A percentile compares a stretch with the other conserved stretches of the same genome.
Conservation (phyloP, 306 rosid species). For the Quercus gilva region DNA sequence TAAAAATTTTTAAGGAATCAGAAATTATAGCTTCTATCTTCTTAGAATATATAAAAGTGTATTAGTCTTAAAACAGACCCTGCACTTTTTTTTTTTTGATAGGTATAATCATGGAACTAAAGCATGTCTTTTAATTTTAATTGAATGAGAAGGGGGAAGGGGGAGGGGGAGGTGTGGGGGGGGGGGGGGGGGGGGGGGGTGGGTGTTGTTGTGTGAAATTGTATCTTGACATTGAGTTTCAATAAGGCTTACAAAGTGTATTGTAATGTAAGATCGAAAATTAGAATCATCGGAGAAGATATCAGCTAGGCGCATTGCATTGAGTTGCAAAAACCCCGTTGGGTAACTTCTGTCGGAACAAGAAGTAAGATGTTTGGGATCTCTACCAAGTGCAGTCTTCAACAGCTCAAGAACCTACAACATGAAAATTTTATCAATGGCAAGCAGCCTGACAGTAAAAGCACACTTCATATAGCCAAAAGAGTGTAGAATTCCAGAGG, state of each 20-base stretch:
- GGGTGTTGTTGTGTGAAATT: too few relatives aligned
- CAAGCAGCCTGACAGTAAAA: conserved; percentile 11
- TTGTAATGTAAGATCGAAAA: conserved; percentile 76
- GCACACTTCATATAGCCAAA: background rate
- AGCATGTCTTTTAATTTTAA: background rate
- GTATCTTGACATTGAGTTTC: background rate
- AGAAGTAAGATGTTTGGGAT: conserved; percentile 36
- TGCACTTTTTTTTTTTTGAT: background rate
- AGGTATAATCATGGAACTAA: background rate
- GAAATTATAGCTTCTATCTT: background rate
- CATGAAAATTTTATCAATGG: conserved; percentile 22
- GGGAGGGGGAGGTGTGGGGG: too few relatives aligned
- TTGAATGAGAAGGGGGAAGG: too few relatives aligned
- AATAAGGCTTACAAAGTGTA: conserved; percentile 57
- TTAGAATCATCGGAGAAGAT: conserved; percentile 94
- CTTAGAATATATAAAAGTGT: background rate
- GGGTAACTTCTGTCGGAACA: conserved; percentile 53
- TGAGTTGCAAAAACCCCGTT: conserved; percentile 86
- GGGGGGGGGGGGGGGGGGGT: rapidly evolving
- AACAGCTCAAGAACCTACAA: conserved; percentile 72
- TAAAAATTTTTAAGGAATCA: background rate
- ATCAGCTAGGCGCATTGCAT: conserved; percentile 96
- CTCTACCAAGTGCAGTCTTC: conserved; percentile 67
- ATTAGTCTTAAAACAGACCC: background rate
- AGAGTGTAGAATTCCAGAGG: background rate